These are phyloP conservation scores for Blastosporella zonata DNA, from an alignment of 1,284 basidiomycete species.

Conservation along the genomic window DNA sequence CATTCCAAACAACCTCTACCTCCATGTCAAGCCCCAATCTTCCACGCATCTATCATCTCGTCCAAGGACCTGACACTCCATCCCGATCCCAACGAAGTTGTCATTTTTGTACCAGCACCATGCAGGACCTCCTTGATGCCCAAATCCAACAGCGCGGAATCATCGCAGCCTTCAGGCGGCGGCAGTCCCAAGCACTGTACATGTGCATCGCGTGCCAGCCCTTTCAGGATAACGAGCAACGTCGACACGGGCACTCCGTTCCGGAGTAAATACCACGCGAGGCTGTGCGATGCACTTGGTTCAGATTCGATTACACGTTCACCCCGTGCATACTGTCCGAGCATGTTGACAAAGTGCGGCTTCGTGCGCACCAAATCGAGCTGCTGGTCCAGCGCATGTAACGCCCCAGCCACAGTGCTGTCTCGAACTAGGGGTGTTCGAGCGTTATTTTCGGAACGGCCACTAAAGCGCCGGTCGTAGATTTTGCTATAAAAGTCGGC, in stretches of 20 bases:
- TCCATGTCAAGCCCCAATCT: conserved; percentile 9
- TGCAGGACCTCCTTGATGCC: conserved; percentile 70
- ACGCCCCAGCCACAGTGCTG: conserved; percentile 59
- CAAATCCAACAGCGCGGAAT: conserved; percentile 45
- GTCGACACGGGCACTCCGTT: conserved; percentile 68
- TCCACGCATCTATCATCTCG: conserved; percentile 61
- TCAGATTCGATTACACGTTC: conserved; percentile 31
- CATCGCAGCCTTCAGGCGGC: conserved; percentile 50
- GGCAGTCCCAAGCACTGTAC: conserved; percentile 45
- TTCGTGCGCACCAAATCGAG: conserved; percentile 45
- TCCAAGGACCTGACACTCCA: conserved; percentile 65
- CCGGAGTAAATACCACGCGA: conserved; percentile 62
- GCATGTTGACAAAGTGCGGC: conserved; percentile 41
- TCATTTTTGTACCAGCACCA: conserved; percentile 64
- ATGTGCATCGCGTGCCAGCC: conserved; percentile 59
- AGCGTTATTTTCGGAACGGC: conserved; percentile 56
- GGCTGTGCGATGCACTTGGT: conserved; percentile 27
- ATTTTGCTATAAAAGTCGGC: conserved; percentile 73
- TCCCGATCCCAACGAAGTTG: conserved; percentile 59
- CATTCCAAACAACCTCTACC: neutral
- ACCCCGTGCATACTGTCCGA: conserved; percentile 54
- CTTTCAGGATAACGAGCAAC: conserved; percentile 53
- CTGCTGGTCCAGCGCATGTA: conserved; percentile 57
- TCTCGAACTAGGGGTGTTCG: conserved; percentile 67
- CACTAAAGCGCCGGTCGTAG: conserved; percentile 69